Conservation (phyloP, 2,329 filamentous ascomycete genomes). For the Pyrenophora seminiperda region DNA sequence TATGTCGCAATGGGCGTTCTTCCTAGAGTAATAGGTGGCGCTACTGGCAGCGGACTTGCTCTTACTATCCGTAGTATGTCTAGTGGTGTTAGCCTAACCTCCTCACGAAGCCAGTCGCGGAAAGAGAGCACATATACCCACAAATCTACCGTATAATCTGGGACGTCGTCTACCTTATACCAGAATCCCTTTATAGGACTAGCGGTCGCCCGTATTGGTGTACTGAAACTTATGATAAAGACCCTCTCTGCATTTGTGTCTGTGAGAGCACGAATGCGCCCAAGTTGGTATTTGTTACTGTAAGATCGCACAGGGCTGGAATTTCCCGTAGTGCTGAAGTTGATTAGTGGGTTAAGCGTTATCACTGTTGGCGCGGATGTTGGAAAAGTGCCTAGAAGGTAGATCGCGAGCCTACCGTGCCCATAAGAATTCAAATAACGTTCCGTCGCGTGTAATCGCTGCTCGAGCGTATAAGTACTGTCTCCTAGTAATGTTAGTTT, state of each 20-base stretch:
- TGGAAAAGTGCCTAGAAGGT: neutral
- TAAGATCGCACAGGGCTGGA: neutral
- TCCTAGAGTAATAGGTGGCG: neutral
- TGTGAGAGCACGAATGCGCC: neutral
- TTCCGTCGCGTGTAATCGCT: constrained; percentile 1
- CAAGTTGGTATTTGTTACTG: constrained; percentile 3
- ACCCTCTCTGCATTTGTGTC: neutral
- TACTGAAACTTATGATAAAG: constrained; percentile 6
- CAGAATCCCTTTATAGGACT: neutral
- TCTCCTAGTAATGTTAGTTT: constrained; percentile 1
- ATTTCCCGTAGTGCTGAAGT: constrained; percentile 1
- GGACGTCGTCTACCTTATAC: constrained; percentile 3
- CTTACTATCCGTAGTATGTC: neutral
- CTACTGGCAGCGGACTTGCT: neutral
- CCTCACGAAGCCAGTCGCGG: constrained; percentile 1
- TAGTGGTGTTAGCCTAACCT: constrained; percentile 1
- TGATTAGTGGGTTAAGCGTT: neutral
- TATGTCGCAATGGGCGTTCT: neutral
- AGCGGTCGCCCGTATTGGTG: neutral
- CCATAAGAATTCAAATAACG: neutral
- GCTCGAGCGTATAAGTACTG: neutral
- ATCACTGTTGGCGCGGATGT: neutral
- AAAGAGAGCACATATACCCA: constrained; percentile 6
- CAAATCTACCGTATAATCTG: neutral
- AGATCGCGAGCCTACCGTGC: neutral